Conservation (phyloP, 495 filamentous ascomycete species). For the Penicillium turbatum region DNA sequence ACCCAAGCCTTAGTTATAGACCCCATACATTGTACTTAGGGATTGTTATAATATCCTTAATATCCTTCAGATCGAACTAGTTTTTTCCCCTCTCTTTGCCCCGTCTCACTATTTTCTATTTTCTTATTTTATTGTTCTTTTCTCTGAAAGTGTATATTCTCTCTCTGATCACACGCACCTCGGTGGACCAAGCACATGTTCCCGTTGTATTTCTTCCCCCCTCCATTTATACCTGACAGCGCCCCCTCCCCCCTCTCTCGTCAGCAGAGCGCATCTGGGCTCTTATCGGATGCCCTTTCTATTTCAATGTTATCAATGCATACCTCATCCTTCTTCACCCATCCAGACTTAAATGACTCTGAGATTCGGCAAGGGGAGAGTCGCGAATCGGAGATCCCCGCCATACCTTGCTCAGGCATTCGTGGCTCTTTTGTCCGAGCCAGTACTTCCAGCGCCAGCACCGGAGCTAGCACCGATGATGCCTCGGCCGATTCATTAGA, state of each 20-base stretch:
- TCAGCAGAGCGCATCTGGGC: constrained; percentile 1
- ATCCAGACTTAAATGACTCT: constrained; percentile 15
- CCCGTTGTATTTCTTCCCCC: constrained; percentile 1
- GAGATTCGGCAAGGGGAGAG: constrained; percentile 13
- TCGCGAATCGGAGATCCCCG: constrained; percentile 23
- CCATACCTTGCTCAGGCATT: constrained; percentile 20
- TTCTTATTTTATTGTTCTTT: not conserved
- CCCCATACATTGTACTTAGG: no score
- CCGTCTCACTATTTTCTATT: not conserved
- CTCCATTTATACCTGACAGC: constrained; percentile 8
- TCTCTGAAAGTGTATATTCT: not conserved
- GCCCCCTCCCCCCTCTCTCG: constrained; percentile 3
- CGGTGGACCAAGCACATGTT: constrained; percentile 9
- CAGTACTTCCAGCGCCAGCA: constrained; percentile 35
- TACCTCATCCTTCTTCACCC: constrained; percentile 26
- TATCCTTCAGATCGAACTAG: not conserved
- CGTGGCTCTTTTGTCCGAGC: constrained; percentile 27
- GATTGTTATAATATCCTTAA: not conserved
- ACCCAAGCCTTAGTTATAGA: not conserved
- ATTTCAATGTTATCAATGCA: constrained; percentile 47
- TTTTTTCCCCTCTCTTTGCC: not conserved
- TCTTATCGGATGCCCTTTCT: constrained; percentile 4
- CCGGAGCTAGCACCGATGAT: constrained; percentile 36
- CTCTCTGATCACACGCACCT: constrained; percentile 9
- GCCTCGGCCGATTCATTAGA: constrained; percentile 35